Base-by-base conservation (phyloP, 2,329 filamentous ascomycete species). In the Myriosclerotinia duriaeana region DNA sequence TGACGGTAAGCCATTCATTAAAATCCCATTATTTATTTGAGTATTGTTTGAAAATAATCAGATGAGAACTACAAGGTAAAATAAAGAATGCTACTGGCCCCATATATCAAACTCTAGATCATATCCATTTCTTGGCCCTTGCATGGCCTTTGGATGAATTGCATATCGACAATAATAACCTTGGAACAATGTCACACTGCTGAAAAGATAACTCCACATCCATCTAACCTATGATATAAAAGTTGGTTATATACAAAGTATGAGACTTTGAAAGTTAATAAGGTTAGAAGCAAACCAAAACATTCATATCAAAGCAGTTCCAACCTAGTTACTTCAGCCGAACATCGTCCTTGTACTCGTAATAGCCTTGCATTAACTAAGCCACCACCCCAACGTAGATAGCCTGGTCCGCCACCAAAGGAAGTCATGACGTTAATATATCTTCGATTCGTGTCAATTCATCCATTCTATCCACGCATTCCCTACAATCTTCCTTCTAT, bases 141-240 rank as follows among this genome's bases (percentile, higher is more conserved):
- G 55, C 55, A 40, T 58, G 55, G 40, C 55, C 40, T 44, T 58
- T 58, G 55, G 26, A 58, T 58, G 55, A 58, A 58, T 34, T n/a
- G 40, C 38, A 44, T 42, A 0, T 58, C 2, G 54, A 22, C 26
- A 26, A 26, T 26, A 26, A 26, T 26, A 26, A 26, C 26, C 2
- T 2, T 26, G 26, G n/a, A n/a, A n/a, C 26, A 26, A 26, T 26
- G 26, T 26, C 26, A 26, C 26, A 26, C 26, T 26, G 26, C 26
- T 26, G 26, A 26, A 26, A 42, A 55, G 20, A 14, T 14, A 54
- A 34, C 53, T 54, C 30, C 34, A 54, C 53, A 54, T 38, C 26
- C 53, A 54, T 38, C 26, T 26, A 26, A 40, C 4, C 9, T 34
- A 20, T 36, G 53, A 36, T 54, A 54, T 54, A 38, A 38, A 38